A percentile compares a stretch with the other conserved stretches of the same genome.
These are phyloP conservation scores for Digitaria exilis DNA, from an alignment of 202 grass and related monocot species.

Conservation along the genomic window DNA sequence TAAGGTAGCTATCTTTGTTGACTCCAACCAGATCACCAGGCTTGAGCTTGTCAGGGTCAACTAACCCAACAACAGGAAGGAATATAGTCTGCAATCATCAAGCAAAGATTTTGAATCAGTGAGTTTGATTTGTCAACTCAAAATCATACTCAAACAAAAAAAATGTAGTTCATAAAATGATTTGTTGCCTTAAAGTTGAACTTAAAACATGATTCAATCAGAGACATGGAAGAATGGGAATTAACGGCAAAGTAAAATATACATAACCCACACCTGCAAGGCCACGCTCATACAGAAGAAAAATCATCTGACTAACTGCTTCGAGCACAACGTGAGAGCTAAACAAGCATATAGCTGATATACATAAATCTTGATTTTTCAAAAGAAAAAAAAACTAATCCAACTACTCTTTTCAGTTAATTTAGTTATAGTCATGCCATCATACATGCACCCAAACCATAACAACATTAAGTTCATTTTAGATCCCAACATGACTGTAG, in stretches of 20 bases:
- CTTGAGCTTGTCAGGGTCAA: constrained; percentile 83
- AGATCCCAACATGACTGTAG: background rate
- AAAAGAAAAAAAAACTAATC: background rate
- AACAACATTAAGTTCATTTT: background rate
- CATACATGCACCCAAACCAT: background rate
- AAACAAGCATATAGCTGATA: constrained; percentile 16
- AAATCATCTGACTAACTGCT: background rate
- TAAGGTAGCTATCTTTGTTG: constrained; percentile 89
- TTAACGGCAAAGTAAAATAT: background rate
- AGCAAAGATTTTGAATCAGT: constrained; percentile 7
- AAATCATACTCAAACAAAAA: background rate
- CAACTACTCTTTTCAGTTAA: constrained; percentile 2
- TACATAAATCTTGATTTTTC: background rate
- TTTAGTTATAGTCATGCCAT: background rate
- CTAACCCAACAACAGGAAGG: constrained; percentile 83
- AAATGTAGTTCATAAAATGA: background rate
- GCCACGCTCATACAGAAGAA: background rate
- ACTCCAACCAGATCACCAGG: constrained; percentile 93
- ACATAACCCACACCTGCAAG: background rate
- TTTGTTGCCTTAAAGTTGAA: background rate
- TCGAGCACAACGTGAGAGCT: background rate
- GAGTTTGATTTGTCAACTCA: background rate
- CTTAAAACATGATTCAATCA: background rate
- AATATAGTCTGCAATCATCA: constrained; percentile 68
- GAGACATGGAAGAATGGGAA: background rate